Conservation (phyloP, 2,329 filamentous ascomycete genomes). For the Beauveria scarabaeidicola region DNA sequence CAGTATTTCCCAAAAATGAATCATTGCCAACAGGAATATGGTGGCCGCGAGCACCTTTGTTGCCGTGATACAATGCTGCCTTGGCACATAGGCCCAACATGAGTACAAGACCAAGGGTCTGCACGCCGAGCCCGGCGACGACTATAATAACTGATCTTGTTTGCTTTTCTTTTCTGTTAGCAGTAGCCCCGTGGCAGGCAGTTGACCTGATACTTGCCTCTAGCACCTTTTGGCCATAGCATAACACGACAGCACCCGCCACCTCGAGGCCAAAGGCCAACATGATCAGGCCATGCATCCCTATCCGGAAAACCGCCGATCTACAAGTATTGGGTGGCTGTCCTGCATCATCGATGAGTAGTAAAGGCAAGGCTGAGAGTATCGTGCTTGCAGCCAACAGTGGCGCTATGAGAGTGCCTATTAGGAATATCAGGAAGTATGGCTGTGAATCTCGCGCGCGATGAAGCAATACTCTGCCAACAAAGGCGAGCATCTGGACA, state of each 20-base stretch:
- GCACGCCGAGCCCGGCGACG: not conserved
- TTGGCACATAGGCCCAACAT: not conserved
- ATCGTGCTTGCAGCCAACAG: not conserved
- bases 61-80: not conserved
- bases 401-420: not conserved
- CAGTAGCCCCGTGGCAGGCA: not conserved
- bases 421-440: not conserved
- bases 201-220: not conserved
- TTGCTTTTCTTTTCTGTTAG: not conserved
- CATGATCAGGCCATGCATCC: not conserved
- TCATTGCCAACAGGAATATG: not conserved
- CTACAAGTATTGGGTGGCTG: too few relatives aligned
- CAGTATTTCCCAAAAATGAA: not conserved
- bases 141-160: not conserved
- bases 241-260: not conserved
- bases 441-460: not conserved
- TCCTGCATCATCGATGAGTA: too few relatives aligned
- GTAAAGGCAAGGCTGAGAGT: not conserved
- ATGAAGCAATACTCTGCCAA: slow-evolving; percentile 9
- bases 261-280: not conserved
- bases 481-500: slow-evolving; percentile 29
- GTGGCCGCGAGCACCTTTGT: not conserved
- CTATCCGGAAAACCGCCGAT: not conserved
- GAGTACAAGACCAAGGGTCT: not conserved
- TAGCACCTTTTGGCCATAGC: not conserved